Percentiles rank a stretch among this genome's conserved stretches.
Evolutionary conservation across 371 early-diverging fungal genomes (phyloP).

Genomic region (Mortierella sp.): DNA sequence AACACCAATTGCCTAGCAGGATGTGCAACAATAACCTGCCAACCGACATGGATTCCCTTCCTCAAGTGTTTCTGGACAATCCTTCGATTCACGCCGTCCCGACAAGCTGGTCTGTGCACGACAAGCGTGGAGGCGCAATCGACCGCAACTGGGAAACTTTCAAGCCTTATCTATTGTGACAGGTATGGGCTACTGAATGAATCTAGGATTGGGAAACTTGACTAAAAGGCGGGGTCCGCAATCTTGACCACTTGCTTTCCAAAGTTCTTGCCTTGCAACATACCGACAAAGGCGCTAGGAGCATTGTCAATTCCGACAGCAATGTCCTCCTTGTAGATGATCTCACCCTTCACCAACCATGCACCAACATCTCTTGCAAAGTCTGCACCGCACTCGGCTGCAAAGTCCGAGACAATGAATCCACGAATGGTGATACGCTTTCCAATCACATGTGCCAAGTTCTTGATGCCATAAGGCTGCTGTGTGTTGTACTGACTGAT

Average conservation of each 20-base stretch:
- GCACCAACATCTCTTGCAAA: slow-evolving; percentile 60
- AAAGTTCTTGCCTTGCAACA: slow-evolving; percentile 73
- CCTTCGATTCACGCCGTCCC: too few relatives aligned
- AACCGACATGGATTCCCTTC: too few relatives aligned
- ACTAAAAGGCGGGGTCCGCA: too few relatives aligned
- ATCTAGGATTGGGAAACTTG: too few relatives aligned
- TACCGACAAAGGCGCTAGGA: slow-evolving; percentile 68
- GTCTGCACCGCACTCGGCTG: slow-evolving; percentile 45
- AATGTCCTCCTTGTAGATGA: slow-evolving; percentile 64
- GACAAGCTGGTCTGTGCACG: too few relatives aligned
- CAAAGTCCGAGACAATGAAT: slow-evolving; percentile 62
- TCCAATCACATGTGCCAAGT: slow-evolving; percentile 57
- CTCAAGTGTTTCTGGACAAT: too few relatives aligned
- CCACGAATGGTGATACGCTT: slow-evolving; percentile 68
- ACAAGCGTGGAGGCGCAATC: too few relatives aligned
- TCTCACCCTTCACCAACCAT: slow-evolving; percentile 60
- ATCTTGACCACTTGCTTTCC: slow-evolving; percentile 76
- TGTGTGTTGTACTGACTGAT: slow-evolving; percentile 74
- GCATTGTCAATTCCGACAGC: slow-evolving; percentile 70
- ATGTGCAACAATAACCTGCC: too few relatives aligned
- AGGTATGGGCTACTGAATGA: too few relatives aligned
- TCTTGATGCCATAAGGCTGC: slow-evolving; percentile 58
- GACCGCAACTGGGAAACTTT: too few relatives aligned
- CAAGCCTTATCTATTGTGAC: too few relatives aligned
- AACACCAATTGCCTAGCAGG: neutral